Percentiles rank a stretch among this genome's conserved stretches.
Conservation (phyloP, 768 basidiomycete genomes). For the Pleurotus ostreatus region DNA sequence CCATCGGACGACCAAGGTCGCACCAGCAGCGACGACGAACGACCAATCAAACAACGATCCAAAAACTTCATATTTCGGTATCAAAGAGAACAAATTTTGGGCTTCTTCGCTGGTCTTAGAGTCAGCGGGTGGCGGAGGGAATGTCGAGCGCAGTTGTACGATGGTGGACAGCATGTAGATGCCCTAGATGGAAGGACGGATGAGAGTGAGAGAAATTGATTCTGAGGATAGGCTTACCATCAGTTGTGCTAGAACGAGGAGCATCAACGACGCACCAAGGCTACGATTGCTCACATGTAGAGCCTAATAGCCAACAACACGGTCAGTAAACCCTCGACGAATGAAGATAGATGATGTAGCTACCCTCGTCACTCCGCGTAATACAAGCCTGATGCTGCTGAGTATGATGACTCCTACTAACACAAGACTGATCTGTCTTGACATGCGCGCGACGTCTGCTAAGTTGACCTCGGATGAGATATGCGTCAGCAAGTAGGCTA, state of each 20-base stretch:
- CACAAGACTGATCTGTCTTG: slow-evolving; percentile 54
- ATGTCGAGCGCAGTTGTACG: slow-evolving; percentile 77
- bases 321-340: not conserved
- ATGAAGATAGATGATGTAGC: slow-evolving; percentile 21
- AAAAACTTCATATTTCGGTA: slow-evolving; percentile 73
- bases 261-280: slow-evolving; percentile 70
- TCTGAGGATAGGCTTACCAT: slow-evolving; percentile 50
- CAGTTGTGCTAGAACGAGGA: slow-evolving; percentile 74
- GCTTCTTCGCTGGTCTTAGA: not conserved
- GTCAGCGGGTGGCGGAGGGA: slow-evolving; percentile 53
- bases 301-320: slow-evolving; percentile 28
- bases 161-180: slow-evolving; percentile 82
- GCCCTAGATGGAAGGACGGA: slow-evolving; percentile 39
- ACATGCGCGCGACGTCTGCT: slow-evolving; percentile 31
- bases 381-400: slow-evolving; percentile 64
- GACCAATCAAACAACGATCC: slow-evolving; percentile 71
- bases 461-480: slow-evolving; percentile 21
- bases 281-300: slow-evolving; percentile 65
- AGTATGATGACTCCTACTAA: slow-evolving; percentile 78
- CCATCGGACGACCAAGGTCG: slow-evolving; percentile 52
- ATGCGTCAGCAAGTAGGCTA: slow-evolving; percentile 27
- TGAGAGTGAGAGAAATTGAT: not conserved
- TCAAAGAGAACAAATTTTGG: slow-evolving; percentile 61
- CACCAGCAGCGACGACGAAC: slow-evolving; percentile 57
- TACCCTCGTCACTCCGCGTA: slow-evolving; percentile 64